Percentiles rank a stretch among this genome's conserved stretches.
These are phyloP conservation scores for Calophaca sinica DNA, from an alignment of 306 rosid species.

Conservation along the genomic window DNA sequence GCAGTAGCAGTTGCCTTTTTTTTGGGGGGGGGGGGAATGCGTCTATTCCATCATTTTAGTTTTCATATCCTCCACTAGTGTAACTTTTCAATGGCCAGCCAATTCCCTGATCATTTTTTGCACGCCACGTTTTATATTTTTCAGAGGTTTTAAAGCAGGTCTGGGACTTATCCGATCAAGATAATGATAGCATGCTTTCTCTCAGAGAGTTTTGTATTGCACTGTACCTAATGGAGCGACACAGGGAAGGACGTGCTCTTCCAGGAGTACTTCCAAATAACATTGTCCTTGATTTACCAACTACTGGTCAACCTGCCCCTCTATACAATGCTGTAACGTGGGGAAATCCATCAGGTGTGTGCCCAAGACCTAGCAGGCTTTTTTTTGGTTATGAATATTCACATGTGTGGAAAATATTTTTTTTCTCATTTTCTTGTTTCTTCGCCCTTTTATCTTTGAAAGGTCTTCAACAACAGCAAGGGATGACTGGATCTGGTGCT, in stretches of 20 bases:
- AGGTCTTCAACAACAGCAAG: conserved; percentile 79
- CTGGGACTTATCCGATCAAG: conserved; percentile 99
- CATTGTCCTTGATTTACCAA: conserved; percentile 72
- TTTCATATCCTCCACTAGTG: not conserved
- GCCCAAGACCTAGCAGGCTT: conserved; percentile 29
- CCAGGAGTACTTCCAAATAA: conserved; percentile 81
- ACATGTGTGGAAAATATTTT: conserved; percentile 31
- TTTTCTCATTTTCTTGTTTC: conserved; percentile 44
- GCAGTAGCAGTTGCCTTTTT: conserved; percentile 14
- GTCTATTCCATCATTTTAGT: conserved; percentile 20
- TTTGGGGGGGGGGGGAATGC: not conserved
- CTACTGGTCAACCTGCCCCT: conserved; percentile 63
- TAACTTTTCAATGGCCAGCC: conserved; percentile 41
- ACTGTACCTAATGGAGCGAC: conserved; percentile 92
- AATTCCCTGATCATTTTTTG: conserved; percentile 48
- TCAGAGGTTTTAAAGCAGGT: conserved; percentile 98
- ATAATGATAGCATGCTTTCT: conserved; percentile 99
- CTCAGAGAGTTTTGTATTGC: conserved; percentile 95
- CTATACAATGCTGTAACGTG: conserved; percentile 61
- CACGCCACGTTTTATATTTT: conserved; percentile 60
- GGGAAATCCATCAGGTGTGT: conserved; percentile 77
- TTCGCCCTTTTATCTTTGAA: conserved; percentile 40
- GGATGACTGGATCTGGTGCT: conserved; percentile 66
- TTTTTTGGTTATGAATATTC: conserved; percentile 10
- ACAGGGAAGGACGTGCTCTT: conserved; percentile 88